Evolutionary conservation across 2,329 filamentous ascomycete genomes (phyloP), one percentile per base, ranked within the genome.

Genomic region (Trichoderma sp.): DNA sequence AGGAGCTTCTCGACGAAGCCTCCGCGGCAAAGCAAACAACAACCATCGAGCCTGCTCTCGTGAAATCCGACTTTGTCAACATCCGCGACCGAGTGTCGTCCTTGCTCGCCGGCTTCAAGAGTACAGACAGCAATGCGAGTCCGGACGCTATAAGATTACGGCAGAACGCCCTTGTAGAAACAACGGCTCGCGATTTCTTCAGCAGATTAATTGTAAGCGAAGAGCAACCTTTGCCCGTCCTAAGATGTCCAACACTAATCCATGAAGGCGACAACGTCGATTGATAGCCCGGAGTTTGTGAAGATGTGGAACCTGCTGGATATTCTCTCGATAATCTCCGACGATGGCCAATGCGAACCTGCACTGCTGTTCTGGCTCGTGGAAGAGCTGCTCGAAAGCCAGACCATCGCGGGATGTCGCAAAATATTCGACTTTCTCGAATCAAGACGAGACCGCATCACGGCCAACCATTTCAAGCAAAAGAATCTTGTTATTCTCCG

Each of bases 401-500:
- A 99, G 78, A 97, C 94, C 0, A 97, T 97, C 50, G 87, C 93
- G 27, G 94, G 92, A 35, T 99, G 95, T 76, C 90, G 93, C 69
- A 92, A 88, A 70, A 91, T 98, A 15, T 98, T 99, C 76, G 93
- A 97, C 76, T 99, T 94, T 74, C 86, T 99, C 52, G 96, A 99
- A 78, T 97, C 95, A 25, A 87, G 96, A 68, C 88, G 95, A 74
- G 94, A 98, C 77, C 87, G 90, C 48, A 92, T 98, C 70, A 96
- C 92, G 22, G 89, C 92, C 56, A 90, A 84, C 77, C 87, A 93
- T 74, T 93, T 94, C 75, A 89, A 89, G 74, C 90, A 91, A 76
- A 97, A 97, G 78, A 90, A 92, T 68, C 82, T 98, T 50, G 89
- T 97, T 67, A 95, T 98, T 71, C 82, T 99, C n/a, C 87, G 95